Percentiles rank a stretch among this genome's conserved stretches.
Evolutionary conservation across 225 moss, liverwort and hornwort species (phyloP).

Genomic region (Anthoceros angustus): DNA sequence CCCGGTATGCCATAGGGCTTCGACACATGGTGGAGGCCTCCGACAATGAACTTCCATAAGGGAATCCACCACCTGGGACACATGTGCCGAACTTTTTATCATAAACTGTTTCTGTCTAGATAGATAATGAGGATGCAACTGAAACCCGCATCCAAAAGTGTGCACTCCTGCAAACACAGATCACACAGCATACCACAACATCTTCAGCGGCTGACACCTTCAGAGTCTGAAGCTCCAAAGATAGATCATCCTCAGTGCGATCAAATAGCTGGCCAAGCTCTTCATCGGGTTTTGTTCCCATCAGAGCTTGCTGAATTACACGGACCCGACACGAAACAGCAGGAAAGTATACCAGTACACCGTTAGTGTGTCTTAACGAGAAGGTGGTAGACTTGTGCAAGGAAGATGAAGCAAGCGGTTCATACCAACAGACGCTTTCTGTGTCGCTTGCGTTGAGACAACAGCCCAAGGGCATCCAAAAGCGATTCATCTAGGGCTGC

Average conservation of each 20-base stretch:
- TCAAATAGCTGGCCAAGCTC: constrained; percentile 73
- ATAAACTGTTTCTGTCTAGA: not conserved
- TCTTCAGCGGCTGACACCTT: constrained; percentile 26
- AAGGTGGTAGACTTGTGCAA: not conserved
- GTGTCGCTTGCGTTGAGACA: constrained; percentile 76
- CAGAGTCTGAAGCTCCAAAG: constrained; percentile 23
- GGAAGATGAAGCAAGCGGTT: not conserved
- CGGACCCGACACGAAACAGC: not conserved
- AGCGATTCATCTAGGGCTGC: constrained; percentile 92
- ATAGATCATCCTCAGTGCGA: constrained; percentile 43
- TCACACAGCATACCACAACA: constrained; percentile 32
- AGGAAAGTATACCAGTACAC: not conserved
- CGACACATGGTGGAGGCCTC: constrained; percentile 73
- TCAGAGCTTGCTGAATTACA: constrained; percentile 64
- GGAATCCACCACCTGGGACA: constrained; percentile 67
- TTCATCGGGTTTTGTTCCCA: constrained; percentile 67
- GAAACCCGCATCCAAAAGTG: constrained; percentile 18
- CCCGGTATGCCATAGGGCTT: constrained; percentile 97
- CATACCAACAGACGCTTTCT: constrained; percentile 86
- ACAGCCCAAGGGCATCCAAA: constrained; percentile 90
- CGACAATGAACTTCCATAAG: constrained; percentile 81
- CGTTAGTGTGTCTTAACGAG: not conserved
- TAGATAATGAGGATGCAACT: constrained; percentile 32
- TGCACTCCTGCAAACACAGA: not conserved
- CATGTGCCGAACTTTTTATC: not conserved